Evolutionary conservation across 768 basidiomycete species (phyloP), one percentile per base, ranked within the genome.

Genomic region (Cyathus striatus): DNA sequence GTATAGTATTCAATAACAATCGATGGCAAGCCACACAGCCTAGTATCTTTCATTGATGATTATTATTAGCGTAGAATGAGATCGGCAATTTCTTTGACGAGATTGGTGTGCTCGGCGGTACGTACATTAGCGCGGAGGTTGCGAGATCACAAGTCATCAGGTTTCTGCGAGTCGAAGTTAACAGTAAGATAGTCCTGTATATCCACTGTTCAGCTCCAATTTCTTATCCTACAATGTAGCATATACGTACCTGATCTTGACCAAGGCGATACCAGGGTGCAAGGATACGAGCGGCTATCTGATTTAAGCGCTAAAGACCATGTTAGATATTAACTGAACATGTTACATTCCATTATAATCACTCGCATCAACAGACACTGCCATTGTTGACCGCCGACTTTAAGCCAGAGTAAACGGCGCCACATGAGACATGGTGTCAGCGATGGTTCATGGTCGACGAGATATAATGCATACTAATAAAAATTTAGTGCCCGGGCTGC

Each of bases 61-160:
- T n/a, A n/a, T n/a, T n/a, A n/a, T n/a, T n/a, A n/a, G n/a, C n/a
- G n/a, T n/a, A n/a, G n/a, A n/a, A n/a, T n/a, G n/a, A n/a, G n/a
- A n/a, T n/a, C n/a, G n/a, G 77, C 86, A 23, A 90, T 81, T 47
- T 85, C 76, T 20, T 71, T 69, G 14, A 73, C 76, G 14, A 86
- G 61, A 3, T 73, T 66, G 1, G 72, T 75, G 49, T 77, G 75
- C 0, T 53, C 65, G 10, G 53, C 63, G 1, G 63, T 68, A 22
- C 73, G 65, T 3, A 75, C 73, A 16, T 66, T 64, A 3, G 75
- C 65, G 20, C 60, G 53, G 12, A 69, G 60, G 54, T 76, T 77
- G 23, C 58, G 58, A 9, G 67, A 25, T 1, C 72, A 72, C 7
- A 70, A 67, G 4, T 72, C 72, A 39, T 75, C 72, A 3, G 65